phyloP scores from a whole-genome alignment of 768 basidiomycete genomes.

The Suillus variegatus region DNA sequence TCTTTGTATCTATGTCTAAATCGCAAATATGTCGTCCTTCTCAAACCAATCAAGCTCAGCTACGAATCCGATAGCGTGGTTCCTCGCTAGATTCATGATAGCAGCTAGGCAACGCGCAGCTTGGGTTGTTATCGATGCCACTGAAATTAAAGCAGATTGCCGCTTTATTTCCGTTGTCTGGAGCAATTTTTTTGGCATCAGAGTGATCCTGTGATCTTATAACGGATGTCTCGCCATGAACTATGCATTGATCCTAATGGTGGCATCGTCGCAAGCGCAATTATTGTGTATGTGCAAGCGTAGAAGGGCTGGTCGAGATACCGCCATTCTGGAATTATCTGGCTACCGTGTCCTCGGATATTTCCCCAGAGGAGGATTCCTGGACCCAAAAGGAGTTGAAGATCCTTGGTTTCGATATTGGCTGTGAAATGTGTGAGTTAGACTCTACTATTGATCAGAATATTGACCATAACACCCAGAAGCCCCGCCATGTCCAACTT shows the following conservation, averaged over 20 bases:
- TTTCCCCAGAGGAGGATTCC: too few species aligned
- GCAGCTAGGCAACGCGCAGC: background rate
- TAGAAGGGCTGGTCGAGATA: background rate
- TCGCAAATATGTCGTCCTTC: background rate
- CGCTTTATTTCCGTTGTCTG: background rate
- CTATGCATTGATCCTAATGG: background rate
- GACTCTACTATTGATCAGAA: background rate
- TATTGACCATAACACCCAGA: background rate
- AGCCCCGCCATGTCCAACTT: background rate
- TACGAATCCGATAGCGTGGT: background rate
- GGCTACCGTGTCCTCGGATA: too few species aligned
- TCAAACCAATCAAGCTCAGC: background rate
- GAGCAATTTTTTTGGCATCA: background rate
- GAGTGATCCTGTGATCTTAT: background rate
- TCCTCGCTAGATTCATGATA: background rate
- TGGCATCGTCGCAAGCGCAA: background rate
- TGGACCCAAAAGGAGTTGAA: too few species aligned
- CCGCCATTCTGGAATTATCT: background rate
- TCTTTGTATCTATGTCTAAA: background rate
- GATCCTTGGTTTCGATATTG: too few species aligned
- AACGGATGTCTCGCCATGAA: background rate
- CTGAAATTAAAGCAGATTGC: background rate
- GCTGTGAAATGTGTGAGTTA: background rate
- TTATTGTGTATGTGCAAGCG: background rate
- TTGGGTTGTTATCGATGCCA: background rate